These are phyloP conservation scores for Aciculoconidium aculeatum DNA, from an alignment of 805 yeast species.

Conservation along the genomic window DNA sequence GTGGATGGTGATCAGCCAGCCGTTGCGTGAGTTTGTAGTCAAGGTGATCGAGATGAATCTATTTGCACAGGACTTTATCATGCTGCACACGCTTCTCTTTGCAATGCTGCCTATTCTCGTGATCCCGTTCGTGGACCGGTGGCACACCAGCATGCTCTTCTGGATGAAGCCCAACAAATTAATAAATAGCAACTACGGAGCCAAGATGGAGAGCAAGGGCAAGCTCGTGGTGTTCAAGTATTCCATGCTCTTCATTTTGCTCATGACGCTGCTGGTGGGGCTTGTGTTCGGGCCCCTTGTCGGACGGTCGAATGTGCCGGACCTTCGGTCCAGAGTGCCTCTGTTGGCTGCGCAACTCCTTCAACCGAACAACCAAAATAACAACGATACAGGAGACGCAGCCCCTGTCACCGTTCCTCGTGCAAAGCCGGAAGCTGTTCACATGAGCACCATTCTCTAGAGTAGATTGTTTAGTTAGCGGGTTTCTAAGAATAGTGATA, in stretches of 20 bases:
- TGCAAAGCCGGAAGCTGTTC: constrained; percentile 19
- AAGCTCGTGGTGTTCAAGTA: constrained; percentile 35
- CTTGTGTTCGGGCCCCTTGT: constrained; percentile 46
- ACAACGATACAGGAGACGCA: constrained; percentile 58
- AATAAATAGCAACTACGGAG: constrained; percentile 33
- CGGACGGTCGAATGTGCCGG: constrained; percentile 13
- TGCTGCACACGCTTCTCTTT: constrained; percentile 39
- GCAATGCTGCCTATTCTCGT: constrained; percentile 35
- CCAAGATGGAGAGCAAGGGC: constrained; percentile 29
- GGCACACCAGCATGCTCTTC: constrained; percentile 45
- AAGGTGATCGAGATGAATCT: constrained; percentile 40
- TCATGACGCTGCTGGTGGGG: constrained; percentile 33
- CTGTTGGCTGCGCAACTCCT: constrained; percentile 24
- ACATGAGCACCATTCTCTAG: constrained; percentile 11
- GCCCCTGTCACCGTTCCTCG: constrained; percentile 45
- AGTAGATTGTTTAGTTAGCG: no score
- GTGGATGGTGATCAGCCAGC: constrained; percentile 35
- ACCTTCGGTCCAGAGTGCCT: constrained; percentile 6
- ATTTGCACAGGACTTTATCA: constrained; percentile 43
- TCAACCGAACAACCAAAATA: constrained; percentile 56
- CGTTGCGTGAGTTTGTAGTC: constrained; percentile 40
- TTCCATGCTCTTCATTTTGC: constrained; percentile 38
- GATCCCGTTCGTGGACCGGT: constrained; percentile 42
- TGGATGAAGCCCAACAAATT: constrained; percentile 42
- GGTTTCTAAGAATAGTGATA: constrained; percentile 1